phyloP scores from a whole-genome alignment of 441 rosid species.

The Populus hybrid region DNA sequence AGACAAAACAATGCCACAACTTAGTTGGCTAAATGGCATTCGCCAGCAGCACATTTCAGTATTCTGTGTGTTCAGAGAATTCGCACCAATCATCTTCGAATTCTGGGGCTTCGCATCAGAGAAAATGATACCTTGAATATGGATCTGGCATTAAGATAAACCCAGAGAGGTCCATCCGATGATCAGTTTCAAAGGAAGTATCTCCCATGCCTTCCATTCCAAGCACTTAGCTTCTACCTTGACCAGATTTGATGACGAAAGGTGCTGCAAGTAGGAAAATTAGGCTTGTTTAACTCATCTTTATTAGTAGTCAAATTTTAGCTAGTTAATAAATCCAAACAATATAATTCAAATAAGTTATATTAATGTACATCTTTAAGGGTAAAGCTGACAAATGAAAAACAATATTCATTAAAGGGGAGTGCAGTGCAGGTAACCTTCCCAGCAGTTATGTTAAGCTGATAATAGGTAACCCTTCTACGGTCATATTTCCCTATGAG shows the following conservation, averaged over 20 bases:
- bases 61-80: neutral
- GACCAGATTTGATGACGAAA: constrained; percentile 21
- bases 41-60: neutral
- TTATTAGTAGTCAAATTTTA: neutral
- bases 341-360: neutral
- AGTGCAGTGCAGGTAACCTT: neutral
- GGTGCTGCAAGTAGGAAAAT: constrained; percentile 18
- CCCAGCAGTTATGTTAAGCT: neutral
- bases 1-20: neutral
- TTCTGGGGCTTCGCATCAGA: neutral
- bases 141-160: neutral
- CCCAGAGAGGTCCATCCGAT: constrained; percentile 3
- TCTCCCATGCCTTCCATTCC: neutral
- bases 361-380: neutral
- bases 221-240: constrained; percentile 10
- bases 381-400: neutral
- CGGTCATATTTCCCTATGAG: neutral
- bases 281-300: neutral
- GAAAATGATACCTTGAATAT: neutral
- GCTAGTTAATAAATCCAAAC: neutral
- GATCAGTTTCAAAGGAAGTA: constrained; percentile 7
- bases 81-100: neutral
- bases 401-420: neutral
- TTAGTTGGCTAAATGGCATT: neutral
- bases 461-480: neutral